Conservation (phyloP, 306 rosid genomes). For the Senna tora region DNA sequence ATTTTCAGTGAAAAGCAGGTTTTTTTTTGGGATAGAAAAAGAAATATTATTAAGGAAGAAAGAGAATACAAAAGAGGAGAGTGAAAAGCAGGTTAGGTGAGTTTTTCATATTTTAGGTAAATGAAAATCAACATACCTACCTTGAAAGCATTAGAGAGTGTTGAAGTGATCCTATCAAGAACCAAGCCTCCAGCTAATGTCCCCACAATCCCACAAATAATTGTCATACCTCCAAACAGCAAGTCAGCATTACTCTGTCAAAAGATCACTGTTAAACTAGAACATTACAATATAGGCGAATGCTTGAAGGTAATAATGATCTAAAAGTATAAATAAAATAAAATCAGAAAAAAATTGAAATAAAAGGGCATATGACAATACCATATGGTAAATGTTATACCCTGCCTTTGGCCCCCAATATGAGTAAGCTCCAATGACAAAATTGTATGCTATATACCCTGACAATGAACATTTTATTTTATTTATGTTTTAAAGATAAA, state of each 20-base stretch:
- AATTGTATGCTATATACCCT: slow-evolving; percentile 84
- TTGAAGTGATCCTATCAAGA: slow-evolving; percentile 75
- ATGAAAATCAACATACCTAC: slow-evolving; percentile 47
- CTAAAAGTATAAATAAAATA: neutral
- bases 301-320: slow-evolving; percentile 19
- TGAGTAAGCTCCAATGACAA: slow-evolving; percentile 94
- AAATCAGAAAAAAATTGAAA: neutral
- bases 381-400: slow-evolving; percentile 86
- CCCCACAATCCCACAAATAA: slow-evolving; percentile 84
- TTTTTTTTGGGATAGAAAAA: too few relatives aligned
- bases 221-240: slow-evolving; percentile 84
- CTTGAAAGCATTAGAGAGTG: slow-evolving; percentile 87
- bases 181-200: slow-evolving; percentile 83
- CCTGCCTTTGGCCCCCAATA: slow-evolving; percentile 99
- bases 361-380: slow-evolving; percentile 41
- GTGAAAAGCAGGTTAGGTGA: neutral
- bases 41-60: too few relatives aligned
- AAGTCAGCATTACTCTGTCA: slow-evolving; percentile 79
- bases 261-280: slow-evolving; percentile 36
- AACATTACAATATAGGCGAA: slow-evolving; percentile 23
- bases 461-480: slow-evolving; percentile 37
- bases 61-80: too few relatives aligned
- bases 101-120: slow-evolving; percentile 5
- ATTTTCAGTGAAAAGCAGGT: slow-evolving; percentile 28
- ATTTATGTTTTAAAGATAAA: neutral